Evolutionary conservation across 176 grass and related monocot genomes (phyloP), one percentile per base, ranked within the genome.

Genomic region (Canna indica): DNA sequence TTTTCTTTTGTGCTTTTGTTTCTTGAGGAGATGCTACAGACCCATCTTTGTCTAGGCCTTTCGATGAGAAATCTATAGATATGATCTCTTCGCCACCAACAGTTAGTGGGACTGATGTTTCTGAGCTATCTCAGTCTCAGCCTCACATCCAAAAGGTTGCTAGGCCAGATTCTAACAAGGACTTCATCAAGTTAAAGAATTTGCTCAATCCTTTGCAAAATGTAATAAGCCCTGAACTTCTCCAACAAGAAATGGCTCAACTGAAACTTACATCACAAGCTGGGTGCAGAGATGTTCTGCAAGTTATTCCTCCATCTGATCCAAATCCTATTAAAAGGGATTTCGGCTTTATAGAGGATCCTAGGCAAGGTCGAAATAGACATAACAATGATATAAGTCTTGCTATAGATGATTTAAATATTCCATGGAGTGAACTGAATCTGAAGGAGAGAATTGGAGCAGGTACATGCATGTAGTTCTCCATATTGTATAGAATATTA

Each of bases 381-480:
- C 76, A 53, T 5, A 86, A 63, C 65, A 58, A 16, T 1, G 81
- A 86, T 71, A 79, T 86, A 71, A 83, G 80, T 31, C 62, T 85
- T 73, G 80, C 80, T 34, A 75, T 83, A 26, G 76, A 87, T 81
- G 87, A 87, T 71, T 85, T 95, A 67, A 83, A 73, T 33, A 90
- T 95, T 50, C 79, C 84, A 24, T 95, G 91, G 91, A 77, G 74
- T 29, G 91, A 90, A 60, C 77, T 95, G 78, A 74, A 74, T 79
- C 59, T 95, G 28, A 95, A 85, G 73, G 91, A 95, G 63, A 90
- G 84, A 74, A 90, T 95, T 36, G 91, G 91, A 42, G 77, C 84
- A 85, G 87, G 91, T 95, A 73, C 6, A 31, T 81, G 58, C 61
- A 30, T 33, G 56, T 59, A 26, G 47, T 66, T 4, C 44, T 58